Evolutionary conservation across 208 protist genomes (phyloP).

Genomic region (Leishmania gerbilli): DNA sequence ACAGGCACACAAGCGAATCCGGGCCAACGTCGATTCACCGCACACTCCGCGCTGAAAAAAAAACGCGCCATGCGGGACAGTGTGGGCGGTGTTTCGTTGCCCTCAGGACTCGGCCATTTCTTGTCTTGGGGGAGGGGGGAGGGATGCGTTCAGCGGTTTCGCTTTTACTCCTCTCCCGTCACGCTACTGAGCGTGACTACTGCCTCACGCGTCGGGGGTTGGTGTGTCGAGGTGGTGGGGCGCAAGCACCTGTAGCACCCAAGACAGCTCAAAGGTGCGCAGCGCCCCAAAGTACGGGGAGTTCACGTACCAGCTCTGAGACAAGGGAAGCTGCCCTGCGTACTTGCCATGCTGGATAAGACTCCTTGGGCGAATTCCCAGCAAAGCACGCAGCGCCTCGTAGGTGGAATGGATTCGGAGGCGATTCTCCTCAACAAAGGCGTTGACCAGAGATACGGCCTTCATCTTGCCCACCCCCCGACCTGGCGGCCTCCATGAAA

Average conservation of each 20-base stretch:
- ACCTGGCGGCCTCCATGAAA: constrained; percentile 54
- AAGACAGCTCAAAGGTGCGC: constrained; percentile 80
- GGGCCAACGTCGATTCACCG: not conserved
- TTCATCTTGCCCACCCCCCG: constrained; percentile 45
- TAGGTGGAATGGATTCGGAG: constrained; percentile 57
- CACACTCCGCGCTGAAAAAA: not conserved
- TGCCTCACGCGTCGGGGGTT: not conserved
- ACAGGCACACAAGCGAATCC: not conserved
- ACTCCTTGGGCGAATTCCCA: constrained; percentile 79
- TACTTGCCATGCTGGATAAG: constrained; percentile 73
- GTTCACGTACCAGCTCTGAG: constrained; percentile 80
- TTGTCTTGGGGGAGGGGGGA: not conserved
- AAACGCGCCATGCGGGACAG: not conserved
- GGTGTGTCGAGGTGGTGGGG: constrained; percentile 38
- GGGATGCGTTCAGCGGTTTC: not conserved
- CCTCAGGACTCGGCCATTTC: not conserved
- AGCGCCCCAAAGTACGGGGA: constrained; percentile 87
- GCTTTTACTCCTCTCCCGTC: not conserved
- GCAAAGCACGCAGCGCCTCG: constrained; percentile 67
- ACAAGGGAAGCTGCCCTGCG: constrained; percentile 75
- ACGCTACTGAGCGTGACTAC: not conserved
- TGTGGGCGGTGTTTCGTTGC: not conserved
- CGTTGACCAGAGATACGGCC: constrained; percentile 74
- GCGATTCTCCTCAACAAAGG: constrained; percentile 87
- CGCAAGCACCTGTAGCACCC: constrained; percentile 67